A percentile compares a stretch with the other conserved stretches of the same genome.
Evolutionary conservation across 306 rosid species (phyloP).

Genomic region (Fragaria vesca): DNA sequence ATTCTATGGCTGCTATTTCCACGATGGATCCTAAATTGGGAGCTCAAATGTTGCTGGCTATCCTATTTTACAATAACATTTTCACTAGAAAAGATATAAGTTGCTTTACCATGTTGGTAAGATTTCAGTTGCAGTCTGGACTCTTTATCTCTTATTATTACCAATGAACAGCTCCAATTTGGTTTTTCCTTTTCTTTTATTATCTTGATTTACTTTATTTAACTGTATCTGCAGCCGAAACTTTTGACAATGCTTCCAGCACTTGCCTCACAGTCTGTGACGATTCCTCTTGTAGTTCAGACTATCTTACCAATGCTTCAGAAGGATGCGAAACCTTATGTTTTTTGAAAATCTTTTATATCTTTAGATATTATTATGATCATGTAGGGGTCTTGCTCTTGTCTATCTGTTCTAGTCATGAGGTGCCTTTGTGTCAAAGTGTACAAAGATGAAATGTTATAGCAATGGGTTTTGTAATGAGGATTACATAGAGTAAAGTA

Average conservation of each 20-base stretch:
- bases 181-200: neutral
- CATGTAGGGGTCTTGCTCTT: neutral
- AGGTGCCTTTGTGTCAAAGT: neutral
- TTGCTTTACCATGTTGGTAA: constrained; percentile 68
- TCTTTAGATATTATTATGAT: neutral
- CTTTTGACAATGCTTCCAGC: constrained; percentile 76
- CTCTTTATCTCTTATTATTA: neutral
- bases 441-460: neutral
- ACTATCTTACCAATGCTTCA: constrained; percentile 87
- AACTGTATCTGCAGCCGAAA: constrained; percentile 62
- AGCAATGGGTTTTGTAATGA: neutral
- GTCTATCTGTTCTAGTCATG: neutral
- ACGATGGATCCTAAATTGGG: constrained; percentile 80
- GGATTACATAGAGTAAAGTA: neutral
- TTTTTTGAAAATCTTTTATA: constrained; percentile 17
- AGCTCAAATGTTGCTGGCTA: constrained; percentile 65
- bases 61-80: constrained; percentile 72
- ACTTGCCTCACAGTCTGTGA: constrained; percentile 83
- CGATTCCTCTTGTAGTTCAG: constrained; percentile 83
- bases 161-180: constrained; percentile 9
- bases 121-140: constrained; percentile 25
- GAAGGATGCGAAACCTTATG: constrained; percentile 72
- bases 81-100: constrained; percentile 59
- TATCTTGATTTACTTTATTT: constrained; percentile 19
- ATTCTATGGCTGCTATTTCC: constrained; percentile 70